Evolutionary conservation across 116 monocot species (phyloP).

Genomic region (Dioscorea cayenensis): DNA sequence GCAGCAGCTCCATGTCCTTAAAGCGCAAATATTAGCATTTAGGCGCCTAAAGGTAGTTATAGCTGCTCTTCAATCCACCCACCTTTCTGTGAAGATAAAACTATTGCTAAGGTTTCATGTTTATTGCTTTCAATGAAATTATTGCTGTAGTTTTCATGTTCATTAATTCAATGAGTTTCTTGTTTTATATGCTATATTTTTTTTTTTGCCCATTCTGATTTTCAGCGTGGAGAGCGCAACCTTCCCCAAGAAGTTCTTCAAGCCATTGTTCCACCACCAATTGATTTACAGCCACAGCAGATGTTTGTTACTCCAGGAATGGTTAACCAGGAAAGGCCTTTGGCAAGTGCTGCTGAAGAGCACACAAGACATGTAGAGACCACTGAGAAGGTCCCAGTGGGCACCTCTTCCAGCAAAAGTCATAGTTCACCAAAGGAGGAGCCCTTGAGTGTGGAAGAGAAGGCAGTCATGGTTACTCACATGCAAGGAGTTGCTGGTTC

Average conservation of each 20-base stretch:
- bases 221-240: slow-evolving; percentile 73
- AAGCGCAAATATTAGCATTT: slow-evolving; percentile 97
- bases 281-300: slow-evolving; percentile 47
- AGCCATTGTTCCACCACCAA: slow-evolving; percentile 62
- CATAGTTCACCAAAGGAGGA: slow-evolving; percentile 45
- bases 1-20: slow-evolving; percentile 89
- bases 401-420: slow-evolving; percentile 18
- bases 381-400: slow-evolving; percentile 23
- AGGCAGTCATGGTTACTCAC: slow-evolving; percentile 6
- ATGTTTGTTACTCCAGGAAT: slow-evolving; percentile 10
- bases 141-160: not conserved
- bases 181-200: not conserved
- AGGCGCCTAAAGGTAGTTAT: slow-evolving; percentile 71
- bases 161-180: not conserved
- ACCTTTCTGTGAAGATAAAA: not conserved
- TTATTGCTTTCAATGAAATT: too few species aligned
- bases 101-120: not conserved
- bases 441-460: slow-evolving; percentile 37
- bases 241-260: slow-evolving; percentile 83
- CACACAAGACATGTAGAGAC: slow-evolving; percentile 27
- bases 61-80: not conserved
- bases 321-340: slow-evolving; percentile 28
- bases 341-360: slow-evolving; percentile 27
- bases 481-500: slow-evolving; percentile 22
- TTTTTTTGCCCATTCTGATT: slow-evolving; percentile 4